A percentile compares a stretch with the other conserved stretches of the same genome.
Evolutionary conservation across 148 eudicot species (phyloP).

Genomic region (Dianthus caryophyllus): DNA sequence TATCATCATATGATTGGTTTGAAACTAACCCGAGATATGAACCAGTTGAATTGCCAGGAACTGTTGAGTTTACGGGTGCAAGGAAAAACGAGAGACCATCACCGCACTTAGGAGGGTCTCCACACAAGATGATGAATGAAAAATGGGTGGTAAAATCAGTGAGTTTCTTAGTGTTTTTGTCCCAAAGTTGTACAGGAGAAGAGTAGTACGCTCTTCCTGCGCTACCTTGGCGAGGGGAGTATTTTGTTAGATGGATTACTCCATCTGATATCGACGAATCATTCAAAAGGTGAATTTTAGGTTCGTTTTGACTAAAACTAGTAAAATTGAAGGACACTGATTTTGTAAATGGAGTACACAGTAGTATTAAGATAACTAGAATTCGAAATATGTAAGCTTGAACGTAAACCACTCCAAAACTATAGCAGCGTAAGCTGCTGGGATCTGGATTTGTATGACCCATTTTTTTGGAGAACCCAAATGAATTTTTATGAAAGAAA

Average conservation of each 20-base stretch:
- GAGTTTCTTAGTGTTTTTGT: constrained; percentile 10
- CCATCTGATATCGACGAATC: constrained; percentile 24
- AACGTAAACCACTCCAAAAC: too few relatives aligned
- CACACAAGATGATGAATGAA: constrained; percentile 27
- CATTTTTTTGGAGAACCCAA: neutral
- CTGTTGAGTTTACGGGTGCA: constrained; percentile 16
- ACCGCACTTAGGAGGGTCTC: constrained; percentile 11
- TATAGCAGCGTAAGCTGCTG: too few relatives aligned
- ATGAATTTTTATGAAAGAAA: too few relatives aligned
- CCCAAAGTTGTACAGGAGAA: constrained; percentile 29
- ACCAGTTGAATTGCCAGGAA: constrained; percentile 29
- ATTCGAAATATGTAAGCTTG: too few relatives aligned
- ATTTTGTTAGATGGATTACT: constrained; percentile 29
- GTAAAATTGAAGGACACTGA: constrained; percentile 35
- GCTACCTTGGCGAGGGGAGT: constrained; percentile 13
- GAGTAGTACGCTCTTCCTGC: constrained; percentile 34
- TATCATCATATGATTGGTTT: neutral
- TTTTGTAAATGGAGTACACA: neutral
- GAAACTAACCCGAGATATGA: constrained; percentile 31
- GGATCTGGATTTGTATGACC: neutral
- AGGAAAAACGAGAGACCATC: constrained; percentile 42
- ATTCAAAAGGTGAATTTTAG: constrained; percentile 13
- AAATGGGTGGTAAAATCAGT: constrained; percentile 49
- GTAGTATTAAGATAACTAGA: neutral
- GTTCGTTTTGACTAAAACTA: constrained; percentile 13